phyloP scores from a whole-genome alignment of 768 basidiomycete species.

The Suillus luteus region DNA sequence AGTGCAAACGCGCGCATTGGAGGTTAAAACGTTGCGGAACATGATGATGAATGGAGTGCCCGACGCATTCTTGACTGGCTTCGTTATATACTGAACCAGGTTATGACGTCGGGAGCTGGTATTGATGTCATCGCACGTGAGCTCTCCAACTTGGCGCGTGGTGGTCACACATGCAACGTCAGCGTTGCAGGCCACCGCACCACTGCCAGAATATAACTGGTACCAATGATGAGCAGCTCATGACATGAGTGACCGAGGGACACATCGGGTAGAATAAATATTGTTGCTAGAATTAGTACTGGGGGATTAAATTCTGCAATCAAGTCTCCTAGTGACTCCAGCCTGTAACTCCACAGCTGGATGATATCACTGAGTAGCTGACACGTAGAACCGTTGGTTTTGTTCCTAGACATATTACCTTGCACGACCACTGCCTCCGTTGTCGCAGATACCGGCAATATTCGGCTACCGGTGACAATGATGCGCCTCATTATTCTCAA shows the following conservation, averaged over 20 bases:
- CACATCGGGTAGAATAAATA: constrained; percentile 19
- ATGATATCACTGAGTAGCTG: not conserved
- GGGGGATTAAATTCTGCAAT: no score
- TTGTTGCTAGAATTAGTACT: no score
- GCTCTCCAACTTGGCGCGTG: not conserved
- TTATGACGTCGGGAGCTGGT: constrained; percentile 11
- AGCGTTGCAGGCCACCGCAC: not conserved
- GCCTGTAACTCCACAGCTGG: not conserved
- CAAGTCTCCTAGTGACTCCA: not conserved
- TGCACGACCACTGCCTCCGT: constrained; percentile 14
- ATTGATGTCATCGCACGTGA: constrained; percentile 14
- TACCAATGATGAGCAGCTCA: constrained; percentile 5
- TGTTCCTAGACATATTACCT: constrained; percentile 17
- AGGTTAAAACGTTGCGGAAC: constrained; percentile 5
- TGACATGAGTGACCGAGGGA: constrained; percentile 19
- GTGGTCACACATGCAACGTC: not conserved
- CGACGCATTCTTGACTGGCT: not conserved
- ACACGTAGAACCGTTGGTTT: not conserved
- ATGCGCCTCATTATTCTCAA: constrained; percentile 13
- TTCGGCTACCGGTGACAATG: constrained; percentile 28
- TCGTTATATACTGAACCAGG: constrained; percentile 1
- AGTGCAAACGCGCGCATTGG: not conserved
- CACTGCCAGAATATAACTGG: not conserved
- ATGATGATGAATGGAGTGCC: not conserved
- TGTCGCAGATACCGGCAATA: constrained; percentile 17